Evolutionary conservation across 768 basidiomycete species (phyloP), one percentile per base, ranked within the genome.

Genomic region (Clathrus columnatus): DNA sequence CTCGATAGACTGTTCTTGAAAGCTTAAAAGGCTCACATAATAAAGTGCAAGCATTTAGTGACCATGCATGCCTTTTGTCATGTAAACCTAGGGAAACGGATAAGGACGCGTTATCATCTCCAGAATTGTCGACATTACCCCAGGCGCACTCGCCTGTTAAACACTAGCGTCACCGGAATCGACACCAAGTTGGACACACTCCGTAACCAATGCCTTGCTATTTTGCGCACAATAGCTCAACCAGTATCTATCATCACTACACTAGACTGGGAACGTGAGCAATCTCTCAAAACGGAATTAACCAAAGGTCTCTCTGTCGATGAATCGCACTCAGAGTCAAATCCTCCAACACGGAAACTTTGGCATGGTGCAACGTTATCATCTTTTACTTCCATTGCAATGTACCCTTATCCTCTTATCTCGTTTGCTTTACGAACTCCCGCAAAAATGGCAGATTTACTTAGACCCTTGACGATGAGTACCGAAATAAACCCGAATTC

Each of bases 351-450:
- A 29, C 17, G 26, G 18, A 44, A 45, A 61, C 6, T 61, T 56
- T 91, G 79, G 63, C 93, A 96, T 68, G 93, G 94, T 61, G 91
- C 92, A 20, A 97, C 94, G 0, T 75, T 98, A 28, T 94, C 94
- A 7, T 95, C 92, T 0, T 92, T 98, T 66, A 83, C 91, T 20
- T 92, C 91, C 26, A 83, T 97, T 64, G 82, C 94, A 2, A 81
- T 98, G 75, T 82, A 91, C 61, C 94, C 94, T 1, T 73, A 82
- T 61, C 91, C 93, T 0, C 79, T 96, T 55, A 79, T 98, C 63
- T 79, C 91, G 0, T 98, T 97, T 67, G 85, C 92, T 17, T 77
- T 98, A 18, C 85, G 91, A 29, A 76, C 91, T 17, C 94, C 94
- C 4, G 95, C 92, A 0, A 77, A 91, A 3, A 88, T 95, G 82